phyloP scores from a whole-genome alignment of 2,329 filamentous ascomycete genomes.

The Exutisphaerella laricina region DNA sequence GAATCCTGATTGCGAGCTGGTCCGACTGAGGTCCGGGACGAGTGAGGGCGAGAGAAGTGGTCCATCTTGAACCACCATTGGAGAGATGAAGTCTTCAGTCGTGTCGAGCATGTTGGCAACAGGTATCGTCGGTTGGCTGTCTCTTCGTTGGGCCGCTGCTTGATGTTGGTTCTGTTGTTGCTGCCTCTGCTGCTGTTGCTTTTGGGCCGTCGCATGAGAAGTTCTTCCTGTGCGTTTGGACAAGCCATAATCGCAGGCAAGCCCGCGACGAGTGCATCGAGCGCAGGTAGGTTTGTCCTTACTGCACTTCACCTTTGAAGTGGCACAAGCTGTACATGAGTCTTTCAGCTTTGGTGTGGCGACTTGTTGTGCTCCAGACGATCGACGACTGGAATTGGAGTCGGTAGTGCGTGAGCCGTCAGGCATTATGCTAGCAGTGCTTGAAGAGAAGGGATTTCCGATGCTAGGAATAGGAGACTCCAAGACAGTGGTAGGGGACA shows the following conservation, averaged over 20 bases:
- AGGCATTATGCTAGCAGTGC: not conserved
- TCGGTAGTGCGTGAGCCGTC: not conserved
- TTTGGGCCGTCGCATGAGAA: not conserved
- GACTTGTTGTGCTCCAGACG: not conserved
- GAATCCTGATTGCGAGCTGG: not conserved
- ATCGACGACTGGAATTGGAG: not conserved
- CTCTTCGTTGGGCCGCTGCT: not conserved
- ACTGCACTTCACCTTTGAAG: conserved; percentile 1
- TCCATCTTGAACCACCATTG: not conserved
- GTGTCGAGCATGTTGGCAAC: not conserved
- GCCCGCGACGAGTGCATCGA: not conserved
- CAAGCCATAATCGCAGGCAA: conserved; percentile 1
- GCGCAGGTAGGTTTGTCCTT: conserved; percentile 5
- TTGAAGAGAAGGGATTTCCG: not conserved
- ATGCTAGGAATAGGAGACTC: not conserved
- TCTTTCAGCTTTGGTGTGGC: conserved; percentile 2
- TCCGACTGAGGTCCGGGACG: not conserved
- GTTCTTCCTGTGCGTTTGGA: not conserved
- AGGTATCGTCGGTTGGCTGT: not conserved
- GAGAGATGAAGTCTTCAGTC: not conserved
- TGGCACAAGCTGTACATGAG: not conserved
- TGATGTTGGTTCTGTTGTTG: conserved; percentile 2
- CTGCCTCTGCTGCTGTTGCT: conserved; percentile 2
- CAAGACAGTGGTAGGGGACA: not conserved
- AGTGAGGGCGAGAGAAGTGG: not conserved